Conservation (phyloP, 345 rosid genomes). For the Bretschneidera sinensis region DNA sequence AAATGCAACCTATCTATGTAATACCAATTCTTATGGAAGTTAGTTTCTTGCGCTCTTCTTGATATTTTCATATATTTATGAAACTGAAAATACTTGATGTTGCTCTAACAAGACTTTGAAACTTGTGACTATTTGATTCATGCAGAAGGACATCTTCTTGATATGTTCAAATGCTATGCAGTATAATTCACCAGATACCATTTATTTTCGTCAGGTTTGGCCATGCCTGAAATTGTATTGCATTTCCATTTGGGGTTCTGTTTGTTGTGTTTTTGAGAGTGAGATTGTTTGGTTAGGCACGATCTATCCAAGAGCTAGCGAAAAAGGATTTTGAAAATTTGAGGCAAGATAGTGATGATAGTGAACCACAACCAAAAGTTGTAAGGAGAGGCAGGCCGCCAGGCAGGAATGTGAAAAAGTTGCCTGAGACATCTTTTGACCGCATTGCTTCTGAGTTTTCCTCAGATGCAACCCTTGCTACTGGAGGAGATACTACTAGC, state of each 20-base stretch:
- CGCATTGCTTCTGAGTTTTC: conserved; percentile 55
- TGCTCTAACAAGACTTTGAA: conserved; percentile 8
- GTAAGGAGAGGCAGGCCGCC: conserved; percentile 76
- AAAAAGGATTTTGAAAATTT: conserved; percentile 87
- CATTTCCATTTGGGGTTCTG: conserved; percentile 2
- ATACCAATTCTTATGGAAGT: not conserved
- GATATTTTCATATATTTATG: not conserved
- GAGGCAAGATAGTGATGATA: conserved; percentile 89
- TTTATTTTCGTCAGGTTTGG: conserved; percentile 85
- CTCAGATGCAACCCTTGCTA: conserved; percentile 59
- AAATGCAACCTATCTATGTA: not conserved
- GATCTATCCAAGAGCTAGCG: conserved; percentile 85
- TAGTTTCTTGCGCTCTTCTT: conserved; percentile 6
- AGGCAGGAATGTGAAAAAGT: conserved; percentile 50
- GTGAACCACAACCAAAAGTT: conserved; percentile 60
- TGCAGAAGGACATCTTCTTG: conserved; percentile 81
- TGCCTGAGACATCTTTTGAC: conserved; percentile 49
- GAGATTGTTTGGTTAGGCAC: conserved; percentile 49
- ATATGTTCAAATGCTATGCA: conserved; percentile 95
- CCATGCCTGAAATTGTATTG: conserved; percentile 8
- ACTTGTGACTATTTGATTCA: conserved; percentile 8
- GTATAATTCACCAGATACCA: conserved; percentile 89
- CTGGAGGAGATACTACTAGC: conserved; percentile 51
- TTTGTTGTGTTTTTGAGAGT: conserved; percentile 13
- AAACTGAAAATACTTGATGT: conserved; percentile 14